Conservation (phyloP, 306 rosid genomes). For the Prunus mongolica region DNA sequence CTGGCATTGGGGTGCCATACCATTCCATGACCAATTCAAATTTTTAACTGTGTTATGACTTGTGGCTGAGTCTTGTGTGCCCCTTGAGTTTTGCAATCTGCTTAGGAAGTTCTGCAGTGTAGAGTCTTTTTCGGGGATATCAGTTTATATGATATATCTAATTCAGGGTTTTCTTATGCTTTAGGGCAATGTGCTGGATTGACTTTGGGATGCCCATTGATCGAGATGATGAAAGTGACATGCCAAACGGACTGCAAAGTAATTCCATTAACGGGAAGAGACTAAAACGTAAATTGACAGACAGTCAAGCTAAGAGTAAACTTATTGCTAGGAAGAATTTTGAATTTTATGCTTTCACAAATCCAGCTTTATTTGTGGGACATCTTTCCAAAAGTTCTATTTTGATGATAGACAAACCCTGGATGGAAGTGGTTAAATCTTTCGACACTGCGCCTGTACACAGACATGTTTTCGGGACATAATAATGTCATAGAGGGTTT, state of each 20-base stretch:
- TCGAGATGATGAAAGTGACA: constrained; percentile 56
- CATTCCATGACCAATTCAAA: neutral
- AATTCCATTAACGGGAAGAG: constrained; percentile 45
- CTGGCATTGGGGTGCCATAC: neutral
- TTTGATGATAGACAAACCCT: constrained; percentile 81
- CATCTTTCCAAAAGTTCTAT: constrained; percentile 63
- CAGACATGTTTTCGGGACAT: constrained; percentile 86
- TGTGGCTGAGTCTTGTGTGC: neutral
- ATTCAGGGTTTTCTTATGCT: constrained; percentile 26
- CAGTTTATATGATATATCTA: constrained; percentile 12
- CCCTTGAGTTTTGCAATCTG: neutral
- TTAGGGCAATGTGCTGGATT: constrained; percentile 92
- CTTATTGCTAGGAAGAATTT: constrained; percentile 53
- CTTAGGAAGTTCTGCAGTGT: neutral
- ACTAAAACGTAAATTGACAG: constrained; percentile 44
- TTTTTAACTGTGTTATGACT: neutral
- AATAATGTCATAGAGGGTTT: constrained; percentile 23
- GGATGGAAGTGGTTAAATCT: constrained; percentile 79
- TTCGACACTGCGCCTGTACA: constrained; percentile 79
- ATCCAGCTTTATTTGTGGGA: constrained; percentile 69
- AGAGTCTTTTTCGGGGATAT: neutral
- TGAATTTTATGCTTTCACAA: constrained; percentile 49
- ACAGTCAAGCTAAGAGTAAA: constrained; percentile 32
- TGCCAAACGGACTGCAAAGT: constrained; percentile 39
- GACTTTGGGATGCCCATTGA: constrained; percentile 82